Base-by-base conservation (phyloP, 345 rosid genomes). In the Arabidopsis arenosa region DNA sequence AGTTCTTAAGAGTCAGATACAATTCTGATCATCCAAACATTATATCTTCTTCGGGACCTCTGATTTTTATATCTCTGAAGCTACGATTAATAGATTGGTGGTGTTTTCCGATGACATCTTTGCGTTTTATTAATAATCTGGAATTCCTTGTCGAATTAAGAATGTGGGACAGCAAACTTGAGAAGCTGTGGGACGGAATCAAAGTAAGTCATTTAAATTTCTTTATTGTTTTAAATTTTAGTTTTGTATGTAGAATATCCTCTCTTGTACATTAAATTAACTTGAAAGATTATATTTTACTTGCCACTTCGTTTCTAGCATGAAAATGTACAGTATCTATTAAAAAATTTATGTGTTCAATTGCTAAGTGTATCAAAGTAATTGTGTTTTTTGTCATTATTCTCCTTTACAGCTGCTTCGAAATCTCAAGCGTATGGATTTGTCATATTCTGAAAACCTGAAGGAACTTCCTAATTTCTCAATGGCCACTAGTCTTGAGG, bases 101-200 rank as follows among this genome's bases (percentile, higher is more conserved):
- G 2, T 2, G 5, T 35, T 70, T 2, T 4, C 79, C 81, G 0
- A 9, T 30, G 6, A 64, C 33, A 18, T 51, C 49, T 41, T 37
- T 81, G 14, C 67, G 70, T 28, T 32, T 51, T 32, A 65, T 6
- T 0, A 10, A 1, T 59, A 17, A 36, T 28, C 2, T 70, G n/a
- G 23, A 15, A 23, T 37, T 45, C 64, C 73, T 69, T 40, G 74
- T 74, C 2, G 57, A 65, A 11, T 48, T 78, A 39, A n/a, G 1
- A 0, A 39, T 28, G 32, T 73, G 48, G 0, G 0, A 1, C 3
- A 53, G 82, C 74, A 5, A 15, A 8, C 35, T 81, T 4, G 28
- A 75, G 60, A 57, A 74, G 53, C 4, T 81, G 1, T 81, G 80
- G 82, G 36, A 52, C 0, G 62, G 54, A 43, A 37, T 1, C 8